Conservation (phyloP, 176 grass and related monocot species). For the Ananas comosus region DNA sequence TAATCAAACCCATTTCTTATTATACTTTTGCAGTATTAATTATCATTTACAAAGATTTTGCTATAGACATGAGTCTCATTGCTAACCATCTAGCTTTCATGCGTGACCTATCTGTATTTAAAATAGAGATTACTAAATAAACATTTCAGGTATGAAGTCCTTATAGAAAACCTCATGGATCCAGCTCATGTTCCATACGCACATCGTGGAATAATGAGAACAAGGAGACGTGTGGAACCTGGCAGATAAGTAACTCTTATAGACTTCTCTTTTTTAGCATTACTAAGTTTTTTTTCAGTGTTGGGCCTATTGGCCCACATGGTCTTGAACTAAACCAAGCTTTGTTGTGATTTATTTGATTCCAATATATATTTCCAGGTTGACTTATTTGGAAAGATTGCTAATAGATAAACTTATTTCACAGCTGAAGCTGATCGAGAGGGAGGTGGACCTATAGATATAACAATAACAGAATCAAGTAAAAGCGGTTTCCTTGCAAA, state of each 20-base stretch:
- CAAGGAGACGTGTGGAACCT: constrained; percentile 35
- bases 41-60: background rate
- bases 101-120: constrained; percentile 6
- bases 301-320: background rate
- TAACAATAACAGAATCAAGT: constrained; percentile 39
- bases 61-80: background rate
- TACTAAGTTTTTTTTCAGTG: background rate
- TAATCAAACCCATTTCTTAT: background rate
- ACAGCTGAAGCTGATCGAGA: constrained; percentile 65
- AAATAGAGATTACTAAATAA: background rate
- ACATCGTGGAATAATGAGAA: constrained; percentile 52
- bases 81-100: background rate
- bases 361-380: constrained; percentile 1
- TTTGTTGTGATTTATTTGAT: background rate
- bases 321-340: background rate
- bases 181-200: constrained; percentile 76
- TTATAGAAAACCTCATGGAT: constrained; percentile 84
- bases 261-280: background rate
- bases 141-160: constrained; percentile 57
- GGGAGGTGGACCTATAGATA: constrained; percentile 50
- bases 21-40: background rate
- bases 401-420: constrained; percentile 24
- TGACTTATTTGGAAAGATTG: background rate
- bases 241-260: constrained; percentile 56
- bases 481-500: constrained; percentile 39